Conservation (phyloP, 1,284 basidiomycete species). For the Amylostereum areolatum region DNA sequence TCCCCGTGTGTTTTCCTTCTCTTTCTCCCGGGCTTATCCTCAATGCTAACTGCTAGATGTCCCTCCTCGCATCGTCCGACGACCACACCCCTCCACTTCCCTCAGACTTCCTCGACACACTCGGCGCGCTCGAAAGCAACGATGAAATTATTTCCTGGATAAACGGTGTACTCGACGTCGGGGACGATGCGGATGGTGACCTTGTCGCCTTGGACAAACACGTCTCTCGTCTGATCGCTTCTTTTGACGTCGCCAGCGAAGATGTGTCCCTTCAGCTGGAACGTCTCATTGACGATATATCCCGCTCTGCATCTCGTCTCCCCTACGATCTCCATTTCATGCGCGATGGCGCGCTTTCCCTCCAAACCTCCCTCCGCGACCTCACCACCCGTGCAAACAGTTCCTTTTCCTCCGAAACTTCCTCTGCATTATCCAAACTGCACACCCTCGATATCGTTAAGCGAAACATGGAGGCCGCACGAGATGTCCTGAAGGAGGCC, state of each 20-base stretch:
- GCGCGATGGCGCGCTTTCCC: slow-evolving; percentile 78
- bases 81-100: not conserved
- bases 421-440: slow-evolving; percentile 64
- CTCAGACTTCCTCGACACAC: slow-evolving; percentile 2
- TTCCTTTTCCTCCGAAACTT: slow-evolving; percentile 47
- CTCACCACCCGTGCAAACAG: slow-evolving; percentile 49
- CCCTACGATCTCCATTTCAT: slow-evolving; percentile 94
- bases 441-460: slow-evolving; percentile 80
- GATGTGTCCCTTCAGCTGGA: slow-evolving; percentile 85
- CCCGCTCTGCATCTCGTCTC: slow-evolving; percentile 80
- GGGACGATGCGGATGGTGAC: slow-evolving; percentile 25
- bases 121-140: slow-evolving; percentile 27
- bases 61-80: not conserved
- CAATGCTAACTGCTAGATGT: slow-evolving; percentile 1
- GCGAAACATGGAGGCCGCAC: slow-evolving; percentile 76
- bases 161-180: slow-evolving; percentile 46
- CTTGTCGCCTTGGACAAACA: slow-evolving; percentile 70
- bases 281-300: slow-evolving; percentile 84
- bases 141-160: slow-evolving; percentile 61
- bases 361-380: slow-evolving; percentile 57
- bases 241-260: slow-evolving; percentile 77
- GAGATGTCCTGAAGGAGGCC: slow-evolving; percentile 84
- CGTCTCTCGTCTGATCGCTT: slow-evolving; percentile 66
- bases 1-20: no score
- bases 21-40: no score